phyloP scores from a whole-genome alignment of 2,329 filamentous ascomycete genomes.

The Ilyonectria robusta region DNA sequence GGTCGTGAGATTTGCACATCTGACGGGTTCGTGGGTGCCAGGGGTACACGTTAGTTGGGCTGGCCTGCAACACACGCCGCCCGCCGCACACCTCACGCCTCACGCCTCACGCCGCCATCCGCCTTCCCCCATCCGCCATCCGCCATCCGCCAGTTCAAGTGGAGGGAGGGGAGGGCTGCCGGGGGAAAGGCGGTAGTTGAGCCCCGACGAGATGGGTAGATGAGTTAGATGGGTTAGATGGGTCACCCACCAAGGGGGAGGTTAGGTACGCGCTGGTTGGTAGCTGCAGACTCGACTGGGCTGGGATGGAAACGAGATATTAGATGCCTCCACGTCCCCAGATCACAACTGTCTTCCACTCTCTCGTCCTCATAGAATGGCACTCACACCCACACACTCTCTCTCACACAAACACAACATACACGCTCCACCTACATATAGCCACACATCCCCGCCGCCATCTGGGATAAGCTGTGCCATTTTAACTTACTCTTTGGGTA shows the following conservation, averaged over 20 bases:
- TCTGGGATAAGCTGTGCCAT: background rate
- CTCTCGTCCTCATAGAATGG: conserved; percentile 12
- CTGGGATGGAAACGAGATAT: conserved; percentile 24
- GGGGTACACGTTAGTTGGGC: conserved; percentile 17
- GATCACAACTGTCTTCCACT: conserved; percentile 20
- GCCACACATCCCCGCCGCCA: background rate
- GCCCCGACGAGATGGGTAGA: conserved; percentile 21
- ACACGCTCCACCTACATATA: background rate
- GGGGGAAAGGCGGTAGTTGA: conserved; percentile 29
- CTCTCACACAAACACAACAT: background rate
- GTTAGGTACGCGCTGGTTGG: conserved; percentile 11
- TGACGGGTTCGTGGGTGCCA: conserved; percentile 29
- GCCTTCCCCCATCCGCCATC: conserved; percentile 16
- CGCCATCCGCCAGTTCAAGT: conserved; percentile 26
- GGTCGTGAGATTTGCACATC: conserved; percentile 21
- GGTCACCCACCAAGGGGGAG: conserved; percentile 14
- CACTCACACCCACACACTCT: conserved; percentile 12
- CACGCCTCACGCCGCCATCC: conserved; percentile 19
- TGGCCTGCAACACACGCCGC: conserved; percentile 12
- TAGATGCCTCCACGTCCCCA: conserved; percentile 28
- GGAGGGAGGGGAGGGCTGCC: conserved; percentile 16
- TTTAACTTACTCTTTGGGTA: background rate
- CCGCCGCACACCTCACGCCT: conserved; percentile 16
- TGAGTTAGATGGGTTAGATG: background rate
- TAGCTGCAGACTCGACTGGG: conserved; percentile 11